Percentiles rank a stretch among this genome's conserved stretches.
Conservation (phyloP, 2,329 filamentous ascomycete genomes). For the Trichoderma arundinaceum region DNA sequence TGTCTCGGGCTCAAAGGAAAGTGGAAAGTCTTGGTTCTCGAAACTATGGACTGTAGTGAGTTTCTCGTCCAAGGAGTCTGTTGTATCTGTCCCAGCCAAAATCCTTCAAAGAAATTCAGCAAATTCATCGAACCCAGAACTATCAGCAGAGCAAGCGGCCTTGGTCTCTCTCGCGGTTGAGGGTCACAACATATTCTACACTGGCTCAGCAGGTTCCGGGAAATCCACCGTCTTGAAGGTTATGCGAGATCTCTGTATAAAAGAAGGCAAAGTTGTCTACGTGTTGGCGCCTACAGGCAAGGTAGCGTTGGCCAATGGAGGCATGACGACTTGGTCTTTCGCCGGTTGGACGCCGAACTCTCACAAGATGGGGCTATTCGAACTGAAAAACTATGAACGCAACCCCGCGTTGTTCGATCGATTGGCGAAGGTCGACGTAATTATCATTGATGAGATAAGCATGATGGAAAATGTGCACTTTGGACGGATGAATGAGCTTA, state of each 20-base stretch:
- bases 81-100: too few species aligned
- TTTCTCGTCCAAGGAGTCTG: too few species aligned
- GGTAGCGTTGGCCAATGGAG: constrained; percentile 62
- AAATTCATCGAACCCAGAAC: background rate
- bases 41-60: too few species aligned
- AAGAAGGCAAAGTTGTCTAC: constrained; percentile 44
- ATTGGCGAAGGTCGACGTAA: too few species aligned
- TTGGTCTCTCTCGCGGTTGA: constrained; percentile 52
- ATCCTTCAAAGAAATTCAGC: too few species aligned
- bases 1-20: too few species aligned
- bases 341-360: constrained; percentile 58
- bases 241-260: constrained; percentile 33
- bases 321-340: constrained; percentile 62
- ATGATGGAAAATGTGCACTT: constrained; percentile 62
- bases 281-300: constrained; percentile 66
- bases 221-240: constrained; percentile 41
- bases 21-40: too few species aligned
- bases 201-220: constrained; percentile 61
- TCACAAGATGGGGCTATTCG: constrained; percentile 20
- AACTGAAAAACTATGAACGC: background rate
- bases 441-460: constrained; percentile 69
- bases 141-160: constrained; percentile 36
- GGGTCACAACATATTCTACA: constrained; percentile 67
- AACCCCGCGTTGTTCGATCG: too few species aligned
- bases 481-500: constrained; percentile 35